Base-by-base conservation (phyloP, 2,329 filamentous ascomycete species). In the Beauveria brongniartii region DNA sequence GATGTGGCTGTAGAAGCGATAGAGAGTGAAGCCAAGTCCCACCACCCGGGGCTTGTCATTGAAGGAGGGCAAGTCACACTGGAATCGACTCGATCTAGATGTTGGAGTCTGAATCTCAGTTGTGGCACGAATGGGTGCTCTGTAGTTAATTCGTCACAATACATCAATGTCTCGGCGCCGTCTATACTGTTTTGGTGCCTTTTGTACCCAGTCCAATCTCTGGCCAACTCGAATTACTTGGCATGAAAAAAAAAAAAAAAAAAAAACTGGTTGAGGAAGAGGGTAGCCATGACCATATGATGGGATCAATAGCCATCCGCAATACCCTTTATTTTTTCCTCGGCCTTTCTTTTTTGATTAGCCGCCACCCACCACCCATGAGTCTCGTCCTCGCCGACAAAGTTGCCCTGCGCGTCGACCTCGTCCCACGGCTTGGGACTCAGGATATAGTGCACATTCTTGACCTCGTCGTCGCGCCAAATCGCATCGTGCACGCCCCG, bases 351-450 rank as follows among this genome's bases (percentile, higher is more conserved):
- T 64, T 78, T 73, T 26, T 70, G 67, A 66, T 85, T 81, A 2
- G 71, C 69, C 26, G 78, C 76, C 18, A 77, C 72, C 83, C 83
- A 86, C 83, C 83, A 86, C 54, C 69, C 69, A 64, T 85, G 80
- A 12, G 77, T 78, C 69, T 78, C 78, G 1, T 80, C 77, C 3
- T 69, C 72, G 41, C 78, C 77, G 0, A 69, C 74, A 69, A 74
- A 78, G 43, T 75, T 70, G 2, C 80, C 80, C 16, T 73, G 65
- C 2, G 67, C 73, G 48, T 78, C 73, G 34, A 79, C 64, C 71
- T 83, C 78, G 48, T 83, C 76, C 84, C 84, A 87, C 2, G 84
- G 84, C 72, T 87, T 87, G 0, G 83, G 83, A 43, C 75, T 78
- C 24, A 86, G 69, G 51, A 87, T 85, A 63, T 83, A 86, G 67